Conservation (phyloP, 2,329 filamentous ascomycete species). For the Calonectria honghensis region DNA sequence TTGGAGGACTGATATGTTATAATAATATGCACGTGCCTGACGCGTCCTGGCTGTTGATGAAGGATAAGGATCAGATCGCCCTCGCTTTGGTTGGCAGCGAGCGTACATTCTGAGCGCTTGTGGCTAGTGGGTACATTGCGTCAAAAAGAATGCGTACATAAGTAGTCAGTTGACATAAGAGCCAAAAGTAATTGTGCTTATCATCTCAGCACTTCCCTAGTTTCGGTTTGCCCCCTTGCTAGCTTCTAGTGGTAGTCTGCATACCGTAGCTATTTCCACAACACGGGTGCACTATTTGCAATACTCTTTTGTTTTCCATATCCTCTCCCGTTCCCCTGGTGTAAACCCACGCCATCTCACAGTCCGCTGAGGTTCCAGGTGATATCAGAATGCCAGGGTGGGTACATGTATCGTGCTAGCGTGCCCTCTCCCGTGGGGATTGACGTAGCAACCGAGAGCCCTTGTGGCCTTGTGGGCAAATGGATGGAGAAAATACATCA, state of each 20-base stretch:
- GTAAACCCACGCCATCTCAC: slow-evolving; percentile 1
- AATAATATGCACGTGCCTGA: slow-evolving; percentile 14
- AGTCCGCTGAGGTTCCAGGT: slow-evolving; percentile 30
- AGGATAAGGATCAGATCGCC: slow-evolving; percentile 11
- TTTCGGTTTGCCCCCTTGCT: neutral
- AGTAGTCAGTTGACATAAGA: neutral
- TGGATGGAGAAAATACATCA: slow-evolving; percentile 39
- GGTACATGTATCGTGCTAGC: slow-evolving; percentile 45
- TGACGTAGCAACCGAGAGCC: slow-evolving; percentile 43
- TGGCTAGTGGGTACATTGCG: neutral
- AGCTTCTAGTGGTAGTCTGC: neutral
- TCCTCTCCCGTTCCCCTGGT: neutral
- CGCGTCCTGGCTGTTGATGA: neutral
- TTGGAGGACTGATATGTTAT: neutral
- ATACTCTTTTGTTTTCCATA: neutral
- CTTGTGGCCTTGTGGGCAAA: slow-evolving; percentile 36
- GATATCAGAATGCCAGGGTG: slow-evolving; percentile 39
- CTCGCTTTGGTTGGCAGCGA: slow-evolving; percentile 8
- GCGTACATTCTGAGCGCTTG: neutral
- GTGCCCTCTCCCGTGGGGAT: slow-evolving; percentile 51
- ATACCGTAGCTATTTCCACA: neutral
- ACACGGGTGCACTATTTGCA: neutral
- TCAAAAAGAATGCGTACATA: neutral
- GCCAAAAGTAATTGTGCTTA: slow-evolving; percentile 16
- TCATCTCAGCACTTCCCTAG: neutral